Conservation (phyloP, 257 asterid genomes). For the Solanum pennellii region DNA sequence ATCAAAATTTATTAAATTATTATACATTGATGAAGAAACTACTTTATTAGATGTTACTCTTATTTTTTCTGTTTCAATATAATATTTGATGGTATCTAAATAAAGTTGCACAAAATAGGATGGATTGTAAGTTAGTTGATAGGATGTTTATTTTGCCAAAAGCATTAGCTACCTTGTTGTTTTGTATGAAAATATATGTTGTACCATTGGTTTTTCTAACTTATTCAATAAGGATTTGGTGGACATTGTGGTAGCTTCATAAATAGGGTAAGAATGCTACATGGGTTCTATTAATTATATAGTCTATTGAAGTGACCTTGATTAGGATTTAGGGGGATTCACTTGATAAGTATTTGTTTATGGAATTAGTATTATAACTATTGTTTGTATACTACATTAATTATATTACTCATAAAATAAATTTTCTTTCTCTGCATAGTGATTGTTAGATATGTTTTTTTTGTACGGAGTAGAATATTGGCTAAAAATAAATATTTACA, state of each 20-base stretch:
- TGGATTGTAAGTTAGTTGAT: not conserved
- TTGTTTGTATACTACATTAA: not conserved
- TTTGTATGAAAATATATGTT: too few species aligned
- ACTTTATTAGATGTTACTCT: too few species aligned
- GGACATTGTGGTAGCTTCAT: too few species aligned
- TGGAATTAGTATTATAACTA: not conserved
- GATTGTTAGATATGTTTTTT: not conserved
- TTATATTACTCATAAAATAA: not conserved
- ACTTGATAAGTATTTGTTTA: too few species aligned
- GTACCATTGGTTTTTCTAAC: too few species aligned
- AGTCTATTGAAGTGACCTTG: too few species aligned
- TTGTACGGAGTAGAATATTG: fast-evolving
- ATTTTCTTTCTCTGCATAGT: not conserved
- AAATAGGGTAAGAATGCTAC: not conserved
- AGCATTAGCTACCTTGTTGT: too few species aligned
- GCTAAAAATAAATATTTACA: not conserved
- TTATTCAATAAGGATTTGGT: too few species aligned
- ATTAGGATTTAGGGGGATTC: too few species aligned
- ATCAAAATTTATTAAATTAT: not conserved
- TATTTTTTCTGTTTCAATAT: too few species aligned
- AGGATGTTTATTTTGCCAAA: not conserved
- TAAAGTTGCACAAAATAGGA: not conserved
- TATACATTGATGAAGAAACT: not conserved
- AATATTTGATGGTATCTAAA: too few species aligned
- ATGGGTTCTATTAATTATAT: too few species aligned